phyloP scores from a whole-genome alignment of 495 filamentous ascomycete genomes.

The Penicillium mononematosum region DNA sequence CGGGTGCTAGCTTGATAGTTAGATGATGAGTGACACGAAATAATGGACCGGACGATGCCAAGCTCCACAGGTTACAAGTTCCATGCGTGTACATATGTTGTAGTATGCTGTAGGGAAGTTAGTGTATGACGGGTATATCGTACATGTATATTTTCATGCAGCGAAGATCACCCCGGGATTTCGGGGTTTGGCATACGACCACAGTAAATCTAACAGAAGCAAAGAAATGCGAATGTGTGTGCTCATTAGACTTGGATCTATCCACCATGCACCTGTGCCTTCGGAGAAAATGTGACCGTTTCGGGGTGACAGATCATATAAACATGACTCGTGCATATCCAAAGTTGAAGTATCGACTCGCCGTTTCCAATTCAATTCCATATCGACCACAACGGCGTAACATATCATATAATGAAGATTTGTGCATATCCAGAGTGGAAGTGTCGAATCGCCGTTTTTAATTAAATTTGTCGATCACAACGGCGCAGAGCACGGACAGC shows the following conservation, averaged over 20 bases:
- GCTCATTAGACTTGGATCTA: not conserved
- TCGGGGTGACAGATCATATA: not conserved
- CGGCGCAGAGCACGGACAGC: constrained; percentile 8
- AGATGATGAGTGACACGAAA: not conserved
- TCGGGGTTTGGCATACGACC: not conserved
- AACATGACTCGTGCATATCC: no score
- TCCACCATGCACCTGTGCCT: not conserved
- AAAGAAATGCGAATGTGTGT: not conserved
- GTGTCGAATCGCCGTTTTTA: constrained; percentile 9
- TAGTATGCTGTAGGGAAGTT: not conserved
- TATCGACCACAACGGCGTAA: not conserved
- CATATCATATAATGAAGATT: not conserved
- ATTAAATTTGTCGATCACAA: constrained; percentile 1
- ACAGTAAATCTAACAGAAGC: not conserved
- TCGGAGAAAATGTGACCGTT: not conserved
- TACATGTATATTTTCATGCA: not conserved
- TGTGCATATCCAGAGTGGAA: not conserved
- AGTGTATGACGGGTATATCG: not conserved
- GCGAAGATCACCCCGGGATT: not conserved
- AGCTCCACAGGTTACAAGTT: not conserved
- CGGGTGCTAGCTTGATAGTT: not conserved
- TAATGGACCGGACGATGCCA: not conserved
- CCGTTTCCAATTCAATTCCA: not conserved
- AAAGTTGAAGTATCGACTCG: no score
- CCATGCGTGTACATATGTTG: not conserved